Evolutionary conservation across 345 rosid species (phyloP), one percentile per base, ranked within the genome.

Genomic region (Triadica sebifera): DNA sequence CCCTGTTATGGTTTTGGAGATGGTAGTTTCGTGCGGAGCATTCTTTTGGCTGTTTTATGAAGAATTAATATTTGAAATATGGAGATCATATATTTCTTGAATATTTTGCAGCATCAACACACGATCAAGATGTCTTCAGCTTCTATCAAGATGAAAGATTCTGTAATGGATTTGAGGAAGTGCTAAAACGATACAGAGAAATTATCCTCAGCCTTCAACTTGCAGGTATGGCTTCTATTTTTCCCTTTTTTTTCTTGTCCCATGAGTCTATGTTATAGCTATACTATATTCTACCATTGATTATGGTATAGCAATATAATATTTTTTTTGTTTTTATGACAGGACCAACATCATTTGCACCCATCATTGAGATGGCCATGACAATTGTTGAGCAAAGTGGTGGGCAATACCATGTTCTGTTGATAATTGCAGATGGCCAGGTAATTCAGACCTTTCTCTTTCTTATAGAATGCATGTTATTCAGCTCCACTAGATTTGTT

Each of bases 271-370:
- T 15, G 19, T 5, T 53, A 53, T 53, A 53, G n/a, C 6, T 13
- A 12, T n/a, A 3, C 37, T 58, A 58, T 58, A 58, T 24, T 8
- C 4, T 58, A 1, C 25, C 16, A 10, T 58, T 58, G 25, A 41
- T 56, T 3, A 5, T 49, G 69, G 53, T 38, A 24, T 69, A 16
- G 17, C 25, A 38, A 47, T 61, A n/a, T 17, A 39, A 38, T 53
- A 11, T 46, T 19, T 11, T 43, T 57, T 72, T 45, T 67, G 37
- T 60, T 43, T 62, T 50, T 34, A 43, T 66, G 59, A 39, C 83
- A 94, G 98, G 98, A 2, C 98, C 98, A 9, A 95, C 98, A n/a
- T 93, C 99, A 8, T 95, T 95, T 88, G 98, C 98, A 19, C 99
- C 98, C 0, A 71, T 89, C 58, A 91, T 95, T 67, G 98, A 95